Evolutionary conservation across 176 grass and related monocot species (phyloP).

Genomic region (Bothriochloa decipiens): DNA sequence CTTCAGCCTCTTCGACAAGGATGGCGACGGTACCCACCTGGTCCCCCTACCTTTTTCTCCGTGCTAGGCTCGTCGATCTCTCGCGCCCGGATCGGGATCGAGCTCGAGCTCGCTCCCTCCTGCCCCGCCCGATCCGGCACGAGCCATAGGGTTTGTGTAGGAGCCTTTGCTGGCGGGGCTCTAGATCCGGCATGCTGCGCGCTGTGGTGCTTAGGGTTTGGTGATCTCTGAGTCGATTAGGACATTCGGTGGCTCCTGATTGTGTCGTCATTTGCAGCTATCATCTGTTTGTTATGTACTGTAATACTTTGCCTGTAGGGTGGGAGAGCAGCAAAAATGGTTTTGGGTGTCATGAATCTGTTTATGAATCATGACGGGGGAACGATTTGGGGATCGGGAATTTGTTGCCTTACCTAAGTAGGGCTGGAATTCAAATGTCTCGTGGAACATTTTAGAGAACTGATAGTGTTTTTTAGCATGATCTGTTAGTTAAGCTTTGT

Average conservation of each 20-base stretch:
- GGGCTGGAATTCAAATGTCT: background rate
- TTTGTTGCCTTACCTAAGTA: background rate
- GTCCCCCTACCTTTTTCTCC: background rate
- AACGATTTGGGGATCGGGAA: background rate
- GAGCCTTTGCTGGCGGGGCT: background rate
- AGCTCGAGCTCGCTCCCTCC: background rate
- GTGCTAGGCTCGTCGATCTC: background rate
- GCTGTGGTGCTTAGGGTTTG: background rate
- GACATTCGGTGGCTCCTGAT: background rate
- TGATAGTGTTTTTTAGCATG: no score
- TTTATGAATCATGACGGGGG: background rate
- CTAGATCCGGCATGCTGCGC: conserved; percentile 25
- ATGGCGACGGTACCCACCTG: conserved; percentile 68
- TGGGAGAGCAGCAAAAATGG: background rate
- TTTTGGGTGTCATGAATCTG: background rate
- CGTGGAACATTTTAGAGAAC: background rate
- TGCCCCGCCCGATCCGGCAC: conserved; percentile 26
- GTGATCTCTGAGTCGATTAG: background rate
- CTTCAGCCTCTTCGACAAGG: conserved; percentile 99
- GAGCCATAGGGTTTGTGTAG: background rate
- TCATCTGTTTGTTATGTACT: background rate
- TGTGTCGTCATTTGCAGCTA: background rate
- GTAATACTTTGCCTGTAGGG: background rate
- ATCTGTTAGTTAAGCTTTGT: background rate
- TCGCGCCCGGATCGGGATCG: conserved; percentile 4